Evolutionary conservation across 345 rosid species (phyloP), one percentile per base, ranked within the genome.

Genomic region (Microcos paniculata): DNA sequence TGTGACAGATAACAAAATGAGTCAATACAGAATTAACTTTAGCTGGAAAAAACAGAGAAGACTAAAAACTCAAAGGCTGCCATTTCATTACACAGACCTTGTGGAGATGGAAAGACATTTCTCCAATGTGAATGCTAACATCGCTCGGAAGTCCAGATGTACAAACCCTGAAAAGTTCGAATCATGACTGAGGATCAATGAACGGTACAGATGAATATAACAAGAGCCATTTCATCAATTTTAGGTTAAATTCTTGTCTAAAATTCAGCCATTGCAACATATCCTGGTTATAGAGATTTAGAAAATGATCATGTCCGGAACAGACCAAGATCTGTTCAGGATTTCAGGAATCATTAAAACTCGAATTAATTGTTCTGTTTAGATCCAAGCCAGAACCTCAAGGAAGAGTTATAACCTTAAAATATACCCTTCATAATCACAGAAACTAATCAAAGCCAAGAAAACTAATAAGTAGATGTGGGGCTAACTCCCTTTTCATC

Each of bases 81-180:
- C 76, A 40, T 28, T 30, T 52, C 57, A 15, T 35, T 33, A 31
- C 24, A 33, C 4, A 45, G 59, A 92, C 97, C 97, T 92, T 92
- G 87, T 92, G 97, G 62, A 92, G 97, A 84, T 90, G 88, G 81
- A 92, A 92, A 72, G 85, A 83, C 80, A 79, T 83, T 46, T 89
- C 92, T 68, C 84, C 90, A 57, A 89, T 83, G 74, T 88, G 90
- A 55, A 92, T 82, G 35, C 86, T 83, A 74, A 89, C 88, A 84
- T 92, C 97, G 55, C 97, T 92, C 62, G 85, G 89, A 66, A 92
- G 89, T 76, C 97, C 94, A 18, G 89, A 82, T 38, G 90, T 84
- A 79, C 91, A 92, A 67, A 79, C 81, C 92, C 97, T 91, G 85
- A 76, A 62, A 48, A 18, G 26, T 15, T 63, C 7, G 30, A 82